Conservation (phyloP, 306 rosid species). For the Inga laurina region DNA sequence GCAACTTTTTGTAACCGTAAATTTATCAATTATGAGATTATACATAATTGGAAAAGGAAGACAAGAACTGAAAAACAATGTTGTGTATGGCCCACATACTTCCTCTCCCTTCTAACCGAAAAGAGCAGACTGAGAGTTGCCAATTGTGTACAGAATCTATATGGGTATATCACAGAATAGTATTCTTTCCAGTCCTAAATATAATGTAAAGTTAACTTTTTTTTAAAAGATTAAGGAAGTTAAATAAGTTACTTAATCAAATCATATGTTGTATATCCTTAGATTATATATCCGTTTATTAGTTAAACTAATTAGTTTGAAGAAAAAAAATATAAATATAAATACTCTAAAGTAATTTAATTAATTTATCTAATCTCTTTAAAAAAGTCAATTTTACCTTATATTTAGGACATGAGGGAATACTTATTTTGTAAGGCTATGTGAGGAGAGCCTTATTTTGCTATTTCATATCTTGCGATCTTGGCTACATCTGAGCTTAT, state of each 20-base stretch:
- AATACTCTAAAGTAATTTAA: no score
- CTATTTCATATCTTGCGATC: neutral
- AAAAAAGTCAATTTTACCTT: no score
- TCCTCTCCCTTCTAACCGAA: neutral
- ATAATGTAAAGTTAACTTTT: no score
- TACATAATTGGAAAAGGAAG: neutral
- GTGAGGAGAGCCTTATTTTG: neutral
- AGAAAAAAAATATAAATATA: no score
- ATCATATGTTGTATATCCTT: no score
- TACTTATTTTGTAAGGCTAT: neutral
- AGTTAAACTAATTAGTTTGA: no score
- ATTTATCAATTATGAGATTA: neutral
- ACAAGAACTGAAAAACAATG: neutral
- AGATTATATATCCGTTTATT: no score
- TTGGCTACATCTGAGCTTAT: neutral
- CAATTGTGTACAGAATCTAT: neutral
- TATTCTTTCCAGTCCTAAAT: neutral
- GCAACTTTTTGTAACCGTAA: neutral
- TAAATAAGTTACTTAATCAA: no score
- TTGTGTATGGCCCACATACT: neutral
- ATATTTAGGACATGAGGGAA: no score
- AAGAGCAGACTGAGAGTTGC: neutral
- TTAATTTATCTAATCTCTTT: no score
- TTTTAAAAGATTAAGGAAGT: no score
- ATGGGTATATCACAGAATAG: conserved; percentile 2